Evolutionary conservation across 768 basidiomycete species (phyloP).

Genomic region (Tylopilus plumbeoviolaceoides): DNA sequence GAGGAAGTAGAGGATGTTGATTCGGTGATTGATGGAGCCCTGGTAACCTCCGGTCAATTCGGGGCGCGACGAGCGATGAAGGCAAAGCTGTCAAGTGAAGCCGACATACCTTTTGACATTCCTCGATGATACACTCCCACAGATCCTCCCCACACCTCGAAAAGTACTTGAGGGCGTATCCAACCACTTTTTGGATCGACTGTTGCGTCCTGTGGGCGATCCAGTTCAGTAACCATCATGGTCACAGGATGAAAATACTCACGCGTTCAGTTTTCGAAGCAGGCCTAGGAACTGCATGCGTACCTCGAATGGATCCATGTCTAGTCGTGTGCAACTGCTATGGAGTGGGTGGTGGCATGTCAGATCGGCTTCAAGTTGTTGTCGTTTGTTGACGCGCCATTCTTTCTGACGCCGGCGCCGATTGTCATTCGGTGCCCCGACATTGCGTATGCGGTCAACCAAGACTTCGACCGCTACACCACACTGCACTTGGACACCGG

Average conservation of each 20-base stretch:
- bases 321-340: background rate
- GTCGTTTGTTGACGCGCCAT: too few relatives aligned
- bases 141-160: slow-evolving; percentile 84
- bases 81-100: background rate
- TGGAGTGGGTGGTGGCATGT: background rate
- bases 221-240: background rate
- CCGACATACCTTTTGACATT: slow-evolving; percentile 71
- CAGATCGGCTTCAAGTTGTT: too few relatives aligned
- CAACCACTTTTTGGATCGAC: slow-evolving; percentile 85
- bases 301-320: slow-evolving; percentile 63
- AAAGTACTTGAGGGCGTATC: slow-evolving; percentile 81
- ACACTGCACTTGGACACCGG: too few relatives aligned
- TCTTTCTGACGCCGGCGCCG: too few relatives aligned
- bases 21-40: slow-evolving; percentile 88
- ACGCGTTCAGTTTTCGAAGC: slow-evolving; percentile 65
- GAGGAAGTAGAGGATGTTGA: slow-evolving; percentile 89
- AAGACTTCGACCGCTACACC: too few relatives aligned
- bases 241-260: slow-evolving; percentile 6
- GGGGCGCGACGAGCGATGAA: background rate
- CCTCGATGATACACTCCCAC: slow-evolving; percentile 91
- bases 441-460: too few relatives aligned
- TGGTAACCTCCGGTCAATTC: too few relatives aligned
- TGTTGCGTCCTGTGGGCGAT: slow-evolving; percentile 61
- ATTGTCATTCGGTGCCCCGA: too few relatives aligned
- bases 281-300: slow-evolving; percentile 68